These are phyloP conservation scores for Scutellaria galericulata DNA, from an alignment of 257 asterid genomes.

Conservation along the genomic window DNA sequence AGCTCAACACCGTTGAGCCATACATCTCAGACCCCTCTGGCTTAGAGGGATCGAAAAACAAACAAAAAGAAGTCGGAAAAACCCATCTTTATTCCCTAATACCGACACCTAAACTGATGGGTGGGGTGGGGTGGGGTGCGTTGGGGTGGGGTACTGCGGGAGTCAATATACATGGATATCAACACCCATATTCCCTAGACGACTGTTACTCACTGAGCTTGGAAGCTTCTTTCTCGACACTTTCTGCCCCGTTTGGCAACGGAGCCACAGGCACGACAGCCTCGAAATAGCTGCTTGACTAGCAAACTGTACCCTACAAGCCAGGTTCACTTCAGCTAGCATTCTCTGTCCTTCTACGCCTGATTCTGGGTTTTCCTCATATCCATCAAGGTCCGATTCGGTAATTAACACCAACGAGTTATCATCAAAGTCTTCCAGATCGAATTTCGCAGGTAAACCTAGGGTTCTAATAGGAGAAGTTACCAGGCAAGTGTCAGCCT, in stretches of 20 bases:
- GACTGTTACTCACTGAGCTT: constrained; percentile 39
- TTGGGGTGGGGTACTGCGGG: not conserved
- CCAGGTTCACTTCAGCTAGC: constrained; percentile 52
- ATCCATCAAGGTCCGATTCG: constrained; percentile 88
- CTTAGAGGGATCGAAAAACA: constrained; percentile 1
- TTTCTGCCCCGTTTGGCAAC: constrained; percentile 56
- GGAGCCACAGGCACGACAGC: constrained; percentile 74
- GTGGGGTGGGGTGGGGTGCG: not conserved
- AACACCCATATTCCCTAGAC: constrained; percentile 49
- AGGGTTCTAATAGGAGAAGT: constrained; percentile 22
- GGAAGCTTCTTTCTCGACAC: constrained; percentile 52
- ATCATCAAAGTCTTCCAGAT: constrained; percentile 61
- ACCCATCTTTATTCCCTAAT: constrained; percentile 35
- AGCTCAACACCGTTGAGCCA: constrained; percentile 36
- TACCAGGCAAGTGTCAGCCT: constrained; percentile 25
- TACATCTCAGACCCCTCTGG: constrained; percentile 31
- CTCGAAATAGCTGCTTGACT: constrained; percentile 70
- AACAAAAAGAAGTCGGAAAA: constrained; percentile 10
- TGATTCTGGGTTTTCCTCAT: constrained; percentile 53
- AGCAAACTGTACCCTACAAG: constrained; percentile 74
- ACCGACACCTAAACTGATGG: constrained; percentile 28
- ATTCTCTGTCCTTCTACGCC: constrained; percentile 31
- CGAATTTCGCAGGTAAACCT: constrained; percentile 36
- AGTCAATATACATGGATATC: constrained; percentile 67
- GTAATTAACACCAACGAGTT: constrained; percentile 72